Conservation (phyloP, 495 filamentous ascomycete genomes). For the Staphylotrichum longicolle region DNA sequence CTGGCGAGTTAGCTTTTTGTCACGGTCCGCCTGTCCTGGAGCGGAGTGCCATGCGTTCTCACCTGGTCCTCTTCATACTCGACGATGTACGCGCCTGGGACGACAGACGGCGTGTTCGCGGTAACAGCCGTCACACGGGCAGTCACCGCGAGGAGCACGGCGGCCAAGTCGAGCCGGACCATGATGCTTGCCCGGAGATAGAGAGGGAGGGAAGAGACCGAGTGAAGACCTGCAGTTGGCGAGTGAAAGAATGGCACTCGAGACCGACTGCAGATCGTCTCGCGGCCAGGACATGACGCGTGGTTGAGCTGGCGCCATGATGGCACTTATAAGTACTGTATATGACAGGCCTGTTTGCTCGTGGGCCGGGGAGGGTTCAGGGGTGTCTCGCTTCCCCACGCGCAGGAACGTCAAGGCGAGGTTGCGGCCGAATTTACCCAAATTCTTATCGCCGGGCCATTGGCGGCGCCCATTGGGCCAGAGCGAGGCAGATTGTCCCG, state of each 20-base stretch:
- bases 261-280: constrained; percentile 14
- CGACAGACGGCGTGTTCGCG: constrained; percentile 24
- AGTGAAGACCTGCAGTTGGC: constrained; percentile 13
- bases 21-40: too few relatives aligned
- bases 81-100: constrained; percentile 49
- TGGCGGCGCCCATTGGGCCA: constrained; percentile 29
- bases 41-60: constrained; percentile 22
- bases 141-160: constrained; percentile 38
- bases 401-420: constrained; percentile 15
- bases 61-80: constrained; percentile 49
- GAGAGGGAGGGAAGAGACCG: constrained; percentile 13
- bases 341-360: background rate
- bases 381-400: constrained; percentile 13
- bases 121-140: constrained; percentile 31
- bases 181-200: constrained; percentile 19
- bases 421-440: constrained; percentile 36
- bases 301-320: constrained; percentile 16
- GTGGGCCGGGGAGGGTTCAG: constrained; percentile 3
- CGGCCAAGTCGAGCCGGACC: constrained; percentile 28
- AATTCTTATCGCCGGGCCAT: constrained; percentile 30
- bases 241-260: constrained; percentile 18
- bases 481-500: constrained; percentile 16
- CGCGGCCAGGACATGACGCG: constrained; percentile 1
- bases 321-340: constrained; percentile 17
- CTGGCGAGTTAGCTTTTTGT: constrained; percentile 23